phyloP scores from a whole-genome alignment of 1,284 basidiomycete genomes.

The Ganoderma leucocontextum region DNA sequence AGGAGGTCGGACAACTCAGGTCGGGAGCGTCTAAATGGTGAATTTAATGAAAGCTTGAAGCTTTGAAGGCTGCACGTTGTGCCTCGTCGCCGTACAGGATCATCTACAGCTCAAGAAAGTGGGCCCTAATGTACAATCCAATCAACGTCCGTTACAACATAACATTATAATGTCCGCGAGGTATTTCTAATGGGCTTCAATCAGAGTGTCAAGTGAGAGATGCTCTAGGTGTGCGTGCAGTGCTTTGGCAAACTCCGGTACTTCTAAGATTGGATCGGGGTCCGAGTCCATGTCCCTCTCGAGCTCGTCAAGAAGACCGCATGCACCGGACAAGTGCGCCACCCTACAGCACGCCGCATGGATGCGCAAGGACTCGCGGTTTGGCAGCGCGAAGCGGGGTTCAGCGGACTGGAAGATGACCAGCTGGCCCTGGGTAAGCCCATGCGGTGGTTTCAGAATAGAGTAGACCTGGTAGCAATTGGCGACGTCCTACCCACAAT shows the following conservation, averaged over 20 bases:
- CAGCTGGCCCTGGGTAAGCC: not conserved
- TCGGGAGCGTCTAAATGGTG: not conserved
- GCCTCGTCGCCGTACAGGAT: too few species aligned
- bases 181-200: too few species aligned
- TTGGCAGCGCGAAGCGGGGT: not conserved
- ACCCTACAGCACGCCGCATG: conserved; percentile 5
- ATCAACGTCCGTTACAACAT: too few species aligned
- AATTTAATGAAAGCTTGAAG: too few species aligned
- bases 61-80: too few species aligned
- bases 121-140: too few species aligned
- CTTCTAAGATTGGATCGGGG: not conserved
- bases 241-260: not conserved
- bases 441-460: not conserved
- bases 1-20: too few species aligned
- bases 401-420: not conserved
- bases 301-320: not conserved
- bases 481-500: not conserved
- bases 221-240: not conserved
- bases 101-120: too few species aligned
- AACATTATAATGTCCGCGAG: too few species aligned
- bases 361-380: not conserved
- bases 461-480: not conserved
- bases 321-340: not conserved
- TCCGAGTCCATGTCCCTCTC: not conserved
- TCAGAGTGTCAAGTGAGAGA: too few species aligned